phyloP scores from a whole-genome alignment of 2,329 filamentous ascomycete genomes.

The Aspergillus aculeatus region DNA sequence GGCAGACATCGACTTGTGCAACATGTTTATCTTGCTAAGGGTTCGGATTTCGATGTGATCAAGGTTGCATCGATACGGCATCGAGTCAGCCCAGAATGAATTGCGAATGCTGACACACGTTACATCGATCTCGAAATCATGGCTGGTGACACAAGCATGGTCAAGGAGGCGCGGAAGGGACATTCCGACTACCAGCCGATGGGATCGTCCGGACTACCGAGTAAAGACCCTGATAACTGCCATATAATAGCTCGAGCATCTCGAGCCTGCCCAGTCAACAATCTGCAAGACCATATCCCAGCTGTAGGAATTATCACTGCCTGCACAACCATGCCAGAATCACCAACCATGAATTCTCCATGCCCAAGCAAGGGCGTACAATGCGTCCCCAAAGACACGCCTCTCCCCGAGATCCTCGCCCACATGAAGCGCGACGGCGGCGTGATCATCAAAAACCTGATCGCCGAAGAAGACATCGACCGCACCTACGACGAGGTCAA shows the following conservation, averaged over 20 bases:
- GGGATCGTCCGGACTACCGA: no score
- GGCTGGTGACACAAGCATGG: not conserved
- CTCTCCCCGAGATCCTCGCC: not conserved
- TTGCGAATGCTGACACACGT: not conserved
- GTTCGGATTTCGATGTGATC: not conserved
- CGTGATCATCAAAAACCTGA: conserved; percentile 6
- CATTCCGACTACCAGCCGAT: no score
- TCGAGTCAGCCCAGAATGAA: not conserved
- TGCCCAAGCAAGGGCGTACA: not conserved
- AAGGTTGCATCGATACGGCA: not conserved
- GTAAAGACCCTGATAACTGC: not conserved
- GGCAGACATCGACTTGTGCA: not conserved
- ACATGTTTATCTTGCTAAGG: no score
- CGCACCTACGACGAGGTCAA: conserved; percentile 1
- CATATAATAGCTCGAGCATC: not conserved
- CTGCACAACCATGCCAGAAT: no score
- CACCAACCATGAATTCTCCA: not conserved
- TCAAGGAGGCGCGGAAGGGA: not conserved
- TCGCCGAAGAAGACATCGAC: not conserved
- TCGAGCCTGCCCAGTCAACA: not conserved
- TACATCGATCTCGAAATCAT: not conserved
- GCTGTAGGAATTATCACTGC: no score
- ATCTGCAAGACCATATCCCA: no score
- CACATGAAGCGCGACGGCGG: conserved; percentile 9
- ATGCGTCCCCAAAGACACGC: conserved; percentile 1